Percentiles rank a stretch among this genome's conserved stretches.
phyloP scores from a whole-genome alignment of 352 stramenopile species.

The Phytopythium sindhum region DNA sequence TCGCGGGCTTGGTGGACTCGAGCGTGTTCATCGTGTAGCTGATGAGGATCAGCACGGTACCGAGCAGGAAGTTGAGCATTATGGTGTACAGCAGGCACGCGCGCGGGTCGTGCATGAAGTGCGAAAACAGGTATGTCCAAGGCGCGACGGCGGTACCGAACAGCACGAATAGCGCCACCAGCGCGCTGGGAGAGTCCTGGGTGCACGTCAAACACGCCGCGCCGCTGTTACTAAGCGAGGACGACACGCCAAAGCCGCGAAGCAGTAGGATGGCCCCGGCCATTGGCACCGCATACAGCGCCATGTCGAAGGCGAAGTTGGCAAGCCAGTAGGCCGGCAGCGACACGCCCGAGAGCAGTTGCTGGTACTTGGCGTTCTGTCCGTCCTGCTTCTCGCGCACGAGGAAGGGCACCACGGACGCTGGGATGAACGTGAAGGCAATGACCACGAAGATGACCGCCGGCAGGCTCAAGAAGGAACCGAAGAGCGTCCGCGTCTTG shows the following conservation, averaged over 20 bases:
- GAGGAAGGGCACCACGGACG: constrained; percentile 93
- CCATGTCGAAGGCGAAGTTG: constrained; percentile 92
- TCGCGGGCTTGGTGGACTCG: constrained; percentile 35
- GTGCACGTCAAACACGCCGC: constrained; percentile 35
- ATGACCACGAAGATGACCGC: constrained; percentile 88
- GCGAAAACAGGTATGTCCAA: constrained; percentile 66
- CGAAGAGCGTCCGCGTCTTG: constrained; percentile 53
- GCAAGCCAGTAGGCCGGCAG: constrained; percentile 95
- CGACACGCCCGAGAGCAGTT: constrained; percentile 93
- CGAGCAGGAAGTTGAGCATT: constrained; percentile 70
- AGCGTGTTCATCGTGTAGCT: constrained; percentile 55
- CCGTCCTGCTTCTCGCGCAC: constrained; percentile 93
- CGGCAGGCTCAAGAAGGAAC: constrained; percentile 64
- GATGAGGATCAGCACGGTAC: constrained; percentile 52
- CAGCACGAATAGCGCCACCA: constrained; percentile 52
- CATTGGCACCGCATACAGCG: constrained; percentile 88
- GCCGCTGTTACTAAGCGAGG: constrained; percentile 36
- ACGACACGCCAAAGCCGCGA: constrained; percentile 43
- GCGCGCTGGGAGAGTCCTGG: constrained; percentile 37
- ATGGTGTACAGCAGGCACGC: constrained; percentile 59
- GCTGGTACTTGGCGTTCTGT: constrained; percentile 95
- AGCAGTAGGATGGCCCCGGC: constrained; percentile 45
- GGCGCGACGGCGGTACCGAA: constrained; percentile 59
- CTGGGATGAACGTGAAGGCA: constrained; percentile 92
- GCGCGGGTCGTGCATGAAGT: constrained; percentile 50